Evolutionary conservation across 257 asterid genomes (phyloP).

Genomic region (Salvia rosmarinus): DNA sequence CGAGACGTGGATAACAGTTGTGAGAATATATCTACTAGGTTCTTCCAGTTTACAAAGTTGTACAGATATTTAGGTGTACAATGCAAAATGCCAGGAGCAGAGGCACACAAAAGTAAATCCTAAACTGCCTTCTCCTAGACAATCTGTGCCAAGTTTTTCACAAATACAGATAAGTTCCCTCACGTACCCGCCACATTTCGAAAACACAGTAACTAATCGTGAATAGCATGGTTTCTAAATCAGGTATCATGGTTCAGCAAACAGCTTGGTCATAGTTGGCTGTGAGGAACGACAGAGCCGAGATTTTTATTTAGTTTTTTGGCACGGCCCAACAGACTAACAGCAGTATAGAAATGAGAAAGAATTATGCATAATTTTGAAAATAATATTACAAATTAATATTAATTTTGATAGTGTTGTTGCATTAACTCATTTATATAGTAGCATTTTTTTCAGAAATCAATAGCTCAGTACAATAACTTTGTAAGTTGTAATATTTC

Average conservation of each 20-base stretch:
- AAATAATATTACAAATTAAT: too few species aligned
- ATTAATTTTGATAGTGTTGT: too few species aligned
- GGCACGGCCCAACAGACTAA: too few species aligned
- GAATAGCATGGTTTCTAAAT: neutral
- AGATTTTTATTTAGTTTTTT: neutral
- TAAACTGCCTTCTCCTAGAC: neutral
- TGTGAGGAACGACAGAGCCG: neutral
- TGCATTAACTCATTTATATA: too few species aligned
- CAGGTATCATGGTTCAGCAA: neutral
- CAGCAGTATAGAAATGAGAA: too few species aligned
- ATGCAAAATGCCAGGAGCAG: slow-evolving; percentile 13
- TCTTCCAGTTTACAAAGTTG: neutral
- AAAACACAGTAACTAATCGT: neutral
- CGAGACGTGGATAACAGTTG: slow-evolving; percentile 13
- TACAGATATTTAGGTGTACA: neutral
- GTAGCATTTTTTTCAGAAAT: neutral
- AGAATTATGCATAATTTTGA: too few species aligned
- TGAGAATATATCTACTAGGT: slow-evolving; percentile 26
- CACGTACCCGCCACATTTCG: neutral
- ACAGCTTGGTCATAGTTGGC: neutral
- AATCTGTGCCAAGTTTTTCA: too few species aligned
- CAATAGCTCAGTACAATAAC: neutral
- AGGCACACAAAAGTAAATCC: neutral
- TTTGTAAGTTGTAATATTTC: neutral
- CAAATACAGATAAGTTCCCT: neutral